Percentiles rank a stretch among this genome's conserved stretches.
Conservation (phyloP, 345 rosid species). For the Rhodamnia argentea region DNA sequence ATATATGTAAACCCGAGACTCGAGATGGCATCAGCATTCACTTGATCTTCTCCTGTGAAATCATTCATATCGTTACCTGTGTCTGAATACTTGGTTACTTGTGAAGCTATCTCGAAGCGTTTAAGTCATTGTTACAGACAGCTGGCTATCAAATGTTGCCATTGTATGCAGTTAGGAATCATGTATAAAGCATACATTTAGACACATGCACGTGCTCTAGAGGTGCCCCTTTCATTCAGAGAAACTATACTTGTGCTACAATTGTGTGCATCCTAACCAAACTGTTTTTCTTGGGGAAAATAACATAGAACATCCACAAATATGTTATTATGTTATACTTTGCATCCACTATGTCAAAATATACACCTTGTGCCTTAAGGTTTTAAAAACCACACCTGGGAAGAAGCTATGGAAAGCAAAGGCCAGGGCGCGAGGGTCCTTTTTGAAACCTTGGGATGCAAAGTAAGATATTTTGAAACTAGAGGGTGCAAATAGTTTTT, state of each 20-base stretch:
- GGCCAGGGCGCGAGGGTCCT: background rate
- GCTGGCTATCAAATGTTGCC: background rate
- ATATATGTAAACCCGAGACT: background rate
- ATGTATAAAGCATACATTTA: background rate
- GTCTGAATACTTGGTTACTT: background rate
- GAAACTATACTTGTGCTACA: background rate
- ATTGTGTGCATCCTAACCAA: background rate
- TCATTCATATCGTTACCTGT: background rate
- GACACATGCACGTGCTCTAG: background rate
- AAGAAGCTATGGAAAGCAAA: background rate
- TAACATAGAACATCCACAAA: background rate
- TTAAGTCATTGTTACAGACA: background rate
- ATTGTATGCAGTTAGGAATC: background rate
- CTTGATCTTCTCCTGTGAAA: background rate
- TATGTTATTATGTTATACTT: background rate
- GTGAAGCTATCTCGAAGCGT: background rate
- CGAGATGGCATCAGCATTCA: background rate
- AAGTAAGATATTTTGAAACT: background rate
- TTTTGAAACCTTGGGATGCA: background rate
- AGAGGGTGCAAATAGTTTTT: background rate
- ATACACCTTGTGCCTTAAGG: background rate
- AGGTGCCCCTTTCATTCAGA: background rate
- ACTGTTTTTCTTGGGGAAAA: background rate
- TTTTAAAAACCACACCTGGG: background rate
- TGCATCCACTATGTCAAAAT: background rate